Evolutionary conservation across 768 basidiomycete genomes (phyloP), one percentile per base, ranked within the genome.

Genomic region (Trametes maxima): DNA sequence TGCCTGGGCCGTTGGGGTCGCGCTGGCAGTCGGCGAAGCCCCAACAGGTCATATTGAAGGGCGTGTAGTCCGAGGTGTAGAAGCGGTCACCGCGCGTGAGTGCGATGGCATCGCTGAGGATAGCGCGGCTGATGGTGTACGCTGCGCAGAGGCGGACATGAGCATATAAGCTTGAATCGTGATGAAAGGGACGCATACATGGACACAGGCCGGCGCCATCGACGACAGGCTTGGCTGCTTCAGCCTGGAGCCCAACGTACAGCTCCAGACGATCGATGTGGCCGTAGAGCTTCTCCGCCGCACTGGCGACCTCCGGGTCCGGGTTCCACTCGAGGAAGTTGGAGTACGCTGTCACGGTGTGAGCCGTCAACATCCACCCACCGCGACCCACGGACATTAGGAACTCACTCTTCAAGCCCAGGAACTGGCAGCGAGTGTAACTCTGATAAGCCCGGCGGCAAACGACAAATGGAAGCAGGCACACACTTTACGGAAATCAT

Each of bases 141-240:
- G 86, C 88, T 87, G 58, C 17, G 36, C 35, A 8, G n/a, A 37
- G 60, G 16, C 57, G 7, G n/a, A 53, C 43, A 36, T 53, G 37
- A 33, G 46, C 0, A n/a, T 12, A 35, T 28, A 4, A 6, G 13
- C 10, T 17, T 10, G 33, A 37, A 25, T 3, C 28, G 62, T 35
- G 50, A 21, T 28, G 33, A 42, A 13, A 12, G 3, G n/a, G 24
- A 39, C 7, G 65, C 76, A 53, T 67, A 86, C 90, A 87, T 63
- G 92, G 92, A 75, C 92, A 94, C 55, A 94, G 81, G 57, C 92
- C 92, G 54, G 92, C 89, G 52, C 92, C 92, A 0, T 86, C 85
- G 21, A 87, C 80, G 39, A 91, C 76, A 13, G 85, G 87, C 69
- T 93, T 94, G 1, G 86, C 76, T 36, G 89, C 85, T 68, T 92